These are phyloP conservation scores for Pilatotrama ljubarskyi DNA, from an alignment of 768 basidiomycete species.

Conservation along the genomic window DNA sequence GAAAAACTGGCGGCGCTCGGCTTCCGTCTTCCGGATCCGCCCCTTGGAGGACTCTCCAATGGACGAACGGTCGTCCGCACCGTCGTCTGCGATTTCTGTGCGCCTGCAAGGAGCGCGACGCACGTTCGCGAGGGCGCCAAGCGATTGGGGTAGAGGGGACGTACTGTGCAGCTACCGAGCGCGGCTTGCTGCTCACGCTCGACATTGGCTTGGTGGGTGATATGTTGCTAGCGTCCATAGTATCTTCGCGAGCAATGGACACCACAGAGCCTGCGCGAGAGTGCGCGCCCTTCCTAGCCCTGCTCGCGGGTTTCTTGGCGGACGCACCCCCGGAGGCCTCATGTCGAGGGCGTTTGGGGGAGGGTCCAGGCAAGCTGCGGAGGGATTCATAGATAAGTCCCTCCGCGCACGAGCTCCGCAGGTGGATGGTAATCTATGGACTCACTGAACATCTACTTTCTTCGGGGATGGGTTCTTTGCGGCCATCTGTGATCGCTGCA, in stretches of 20 bases:
- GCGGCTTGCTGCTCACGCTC: constrained; percentile 13
- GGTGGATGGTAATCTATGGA: neutral
- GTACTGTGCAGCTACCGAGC: constrained; percentile 8
- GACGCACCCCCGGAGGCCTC: constrained; percentile 4
- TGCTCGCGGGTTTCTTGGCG: constrained; percentile 29
- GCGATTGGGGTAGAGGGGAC: neutral
- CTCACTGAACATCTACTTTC: constrained; percentile 38
- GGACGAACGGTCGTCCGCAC: constrained; percentile 51
- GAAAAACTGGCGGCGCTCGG: constrained; percentile 64
- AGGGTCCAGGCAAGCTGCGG: constrained; percentile 24
- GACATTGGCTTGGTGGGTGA: constrained; percentile 18
- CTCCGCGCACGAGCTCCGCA: neutral
- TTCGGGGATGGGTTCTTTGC: constrained; percentile 26
- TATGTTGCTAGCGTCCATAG: constrained; percentile 2
- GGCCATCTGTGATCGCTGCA: constrained; percentile 8
- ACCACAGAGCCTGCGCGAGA: constrained; percentile 25
- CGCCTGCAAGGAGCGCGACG: constrained; percentile 7
- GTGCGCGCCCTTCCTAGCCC: constrained; percentile 12
- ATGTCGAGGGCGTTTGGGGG: constrained; percentile 20
- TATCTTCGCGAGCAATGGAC: constrained; percentile 17
- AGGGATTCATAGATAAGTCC: neutral
- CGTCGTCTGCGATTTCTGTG: constrained; percentile 29
- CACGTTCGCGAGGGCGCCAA: neutral
- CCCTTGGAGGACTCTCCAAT: constrained; percentile 53
- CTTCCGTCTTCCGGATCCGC: constrained; percentile 49